These are phyloP conservation scores for Ambrosia artemisiifolia DNA, from an alignment of 129 eudicot species.

Conservation along the genomic window DNA sequence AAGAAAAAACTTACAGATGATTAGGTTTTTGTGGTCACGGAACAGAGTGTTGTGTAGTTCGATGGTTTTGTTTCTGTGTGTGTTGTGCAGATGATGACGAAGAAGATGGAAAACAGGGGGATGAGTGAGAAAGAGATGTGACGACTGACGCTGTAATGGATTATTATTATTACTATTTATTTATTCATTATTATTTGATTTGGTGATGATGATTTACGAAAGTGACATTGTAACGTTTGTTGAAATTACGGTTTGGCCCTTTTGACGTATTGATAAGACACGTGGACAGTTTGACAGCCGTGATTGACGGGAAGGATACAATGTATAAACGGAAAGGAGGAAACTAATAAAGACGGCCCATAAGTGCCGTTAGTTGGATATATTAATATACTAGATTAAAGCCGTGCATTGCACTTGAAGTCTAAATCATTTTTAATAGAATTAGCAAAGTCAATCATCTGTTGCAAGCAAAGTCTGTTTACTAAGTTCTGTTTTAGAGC, in stretches of 20 bases:
- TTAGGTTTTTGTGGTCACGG: constrained; percentile 22
- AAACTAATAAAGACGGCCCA: too few relatives aligned
- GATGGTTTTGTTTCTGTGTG: neutral
- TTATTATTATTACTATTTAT: neutral
- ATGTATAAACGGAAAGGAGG: too few relatives aligned
- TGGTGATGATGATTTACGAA: constrained; percentile 19
- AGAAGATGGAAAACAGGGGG: neutral
- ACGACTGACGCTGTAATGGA: neutral
- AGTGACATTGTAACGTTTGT: constrained; percentile 1
- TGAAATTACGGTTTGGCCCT: neutral
- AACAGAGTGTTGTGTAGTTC: constrained; percentile 20
- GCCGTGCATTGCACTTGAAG: too few relatives aligned
- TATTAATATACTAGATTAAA: too few relatives aligned
- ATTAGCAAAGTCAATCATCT: too few relatives aligned
- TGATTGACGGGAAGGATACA: too few relatives aligned
- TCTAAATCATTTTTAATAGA: too few relatives aligned
- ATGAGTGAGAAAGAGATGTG: constrained; percentile 10
- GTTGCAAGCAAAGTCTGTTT: too few relatives aligned
- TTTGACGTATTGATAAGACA: too few relatives aligned
- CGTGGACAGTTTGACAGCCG: too few relatives aligned
- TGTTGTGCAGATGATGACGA: constrained; percentile 1
- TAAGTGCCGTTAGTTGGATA: too few relatives aligned
- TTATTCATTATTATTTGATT: neutral
- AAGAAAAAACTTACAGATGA: constrained; percentile 4
- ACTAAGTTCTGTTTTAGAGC: too few relatives aligned